Base-by-base conservation (phyloP, 1,284 basidiomycete genomes). In the Coniferiporia sulphurascens region DNA sequence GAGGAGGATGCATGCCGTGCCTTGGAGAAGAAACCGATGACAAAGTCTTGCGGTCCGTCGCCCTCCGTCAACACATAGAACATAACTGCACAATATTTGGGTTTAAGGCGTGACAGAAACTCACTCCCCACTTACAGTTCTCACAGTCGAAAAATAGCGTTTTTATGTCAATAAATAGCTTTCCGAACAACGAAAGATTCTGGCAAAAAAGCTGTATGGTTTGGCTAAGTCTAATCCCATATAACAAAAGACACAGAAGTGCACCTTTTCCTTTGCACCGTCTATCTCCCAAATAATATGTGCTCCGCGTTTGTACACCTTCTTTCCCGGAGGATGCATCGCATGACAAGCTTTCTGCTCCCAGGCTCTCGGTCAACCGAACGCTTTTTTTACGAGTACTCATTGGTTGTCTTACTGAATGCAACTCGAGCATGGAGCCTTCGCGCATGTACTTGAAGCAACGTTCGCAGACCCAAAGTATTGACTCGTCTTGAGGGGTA, bases 101-200 rank as follows among this genome's bases (percentile, higher is more conserved):
- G 53, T 36, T 4, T 52, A 53, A 32, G n/a, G 27, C 58, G 46
- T 56, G 36, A 38, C 22, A 52, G 49, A 48, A 50, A 3, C 3
- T 10, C 17, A 17, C 22, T 34, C 44, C 56, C 46, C 50, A 58
- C 85, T 65, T 63, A 90, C 90, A 92, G 66, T 89, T 89, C 66
- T 91, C 89, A 60, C 83, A 86, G 67, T 99, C 95, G 69, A 96
- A 99, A 76, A 94, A 98, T 36, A 98, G 79, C 1, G 95, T 97
- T 78, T 99, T 99, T 69, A 96, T 91, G 69, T 98, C 96, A 69
- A 99, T 98, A 73, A 99, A 99, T n/a, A 98, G 79, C 72, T 99
- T 99, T 46, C 95, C 96, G 68, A 98, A 98, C 2, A 99, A 79
- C 35, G 93, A 91, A 32, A 99, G 76, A 68, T 96, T 96, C 72